A percentile compares a stretch with the other conserved stretches of the same genome.
These are phyloP conservation scores for Glycine tomentella DNA, from an alignment of 306 rosid species.

Conservation along the genomic window DNA sequence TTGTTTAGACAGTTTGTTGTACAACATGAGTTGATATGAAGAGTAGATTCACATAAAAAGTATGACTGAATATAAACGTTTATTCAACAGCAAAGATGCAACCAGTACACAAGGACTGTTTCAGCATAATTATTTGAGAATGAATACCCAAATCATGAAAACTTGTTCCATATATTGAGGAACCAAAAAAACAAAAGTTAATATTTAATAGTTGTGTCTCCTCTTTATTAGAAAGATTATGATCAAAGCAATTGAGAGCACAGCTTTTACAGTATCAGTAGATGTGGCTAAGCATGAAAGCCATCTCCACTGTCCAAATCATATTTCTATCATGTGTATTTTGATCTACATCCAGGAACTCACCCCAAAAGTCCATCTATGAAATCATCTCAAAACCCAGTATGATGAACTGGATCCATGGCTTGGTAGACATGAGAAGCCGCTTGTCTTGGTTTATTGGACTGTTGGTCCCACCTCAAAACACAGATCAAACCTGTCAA, in stretches of 20 bases:
- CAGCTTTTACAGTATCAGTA: constrained; percentile 42
- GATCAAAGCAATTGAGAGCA: constrained; percentile 33
- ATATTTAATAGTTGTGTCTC: constrained; percentile 34
- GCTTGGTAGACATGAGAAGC: constrained; percentile 47
- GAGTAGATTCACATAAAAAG: constrained; percentile 24
- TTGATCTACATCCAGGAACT: constrained; percentile 44
- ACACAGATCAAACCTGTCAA: constrained; percentile 40
- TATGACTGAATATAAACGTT: constrained; percentile 9
- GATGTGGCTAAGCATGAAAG: constrained; percentile 42
- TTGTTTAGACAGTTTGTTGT: constrained; percentile 18
- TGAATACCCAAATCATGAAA: constrained; percentile 38
- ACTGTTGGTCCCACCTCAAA: constrained; percentile 50
- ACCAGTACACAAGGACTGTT: constrained; percentile 19
- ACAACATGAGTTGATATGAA: constrained; percentile 8
- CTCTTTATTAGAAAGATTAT: constrained; percentile 37
- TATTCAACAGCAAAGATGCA: constrained; percentile 20
- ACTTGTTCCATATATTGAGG: constrained; percentile 19
- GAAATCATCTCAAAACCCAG: constrained; percentile 48
- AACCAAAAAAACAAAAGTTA: constrained; percentile 32
- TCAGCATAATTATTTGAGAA: constrained; percentile 29
- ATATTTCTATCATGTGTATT: constrained; percentile 27
- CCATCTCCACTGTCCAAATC: constrained; percentile 47
- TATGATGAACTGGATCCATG: constrained; percentile 47
- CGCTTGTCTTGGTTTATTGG: constrained; percentile 41
- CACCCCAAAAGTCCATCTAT: constrained; percentile 43